Conservation (phyloP, 371 early-diverging fungal genomes). For the Lichtheimia ornata region DNA sequence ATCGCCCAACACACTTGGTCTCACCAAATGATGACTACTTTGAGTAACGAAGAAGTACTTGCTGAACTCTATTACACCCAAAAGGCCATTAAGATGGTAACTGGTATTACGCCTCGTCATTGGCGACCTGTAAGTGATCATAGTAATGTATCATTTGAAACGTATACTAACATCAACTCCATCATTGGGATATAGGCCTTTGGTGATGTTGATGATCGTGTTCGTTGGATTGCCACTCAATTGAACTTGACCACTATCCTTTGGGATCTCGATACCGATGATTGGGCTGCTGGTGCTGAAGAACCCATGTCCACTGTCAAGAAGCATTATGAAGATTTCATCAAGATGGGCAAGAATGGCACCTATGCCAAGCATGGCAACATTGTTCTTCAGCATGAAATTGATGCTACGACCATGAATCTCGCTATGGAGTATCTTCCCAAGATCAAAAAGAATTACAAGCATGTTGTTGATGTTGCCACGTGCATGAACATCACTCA, state of each 20-base stretch:
- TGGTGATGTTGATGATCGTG: constrained; percentile 70
- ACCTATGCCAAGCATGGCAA: constrained; percentile 39
- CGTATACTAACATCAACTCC: constrained; percentile 6
- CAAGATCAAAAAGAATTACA: constrained; percentile 41
- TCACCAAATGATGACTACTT: constrained; percentile 65
- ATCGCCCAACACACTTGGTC: constrained; percentile 76
- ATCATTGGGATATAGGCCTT: constrained; percentile 30
- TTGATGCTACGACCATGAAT: constrained; percentile 52
- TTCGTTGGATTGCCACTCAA: constrained; percentile 61
- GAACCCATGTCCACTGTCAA: constrained; percentile 34
- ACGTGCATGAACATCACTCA: constrained; percentile 57
- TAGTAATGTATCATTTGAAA: neutral
- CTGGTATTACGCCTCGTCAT: constrained; percentile 52
- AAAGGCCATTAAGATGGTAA: constrained; percentile 59
- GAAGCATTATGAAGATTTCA: constrained; percentile 38
- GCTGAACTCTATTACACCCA: constrained; percentile 75
- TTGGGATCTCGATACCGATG: constrained; percentile 57
- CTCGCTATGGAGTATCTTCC: constrained; percentile 49
- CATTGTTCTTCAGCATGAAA: constrained; percentile 40
- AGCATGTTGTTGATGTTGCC: constrained; percentile 52
- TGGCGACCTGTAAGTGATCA: constrained; percentile 48
- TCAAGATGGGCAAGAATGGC: constrained; percentile 49
- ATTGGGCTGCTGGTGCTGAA: constrained; percentile 53
- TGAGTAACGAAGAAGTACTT: constrained; percentile 69
- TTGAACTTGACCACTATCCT: constrained; percentile 51